Percentiles rank a stretch among this genome's conserved stretches.
phyloP scores from a whole-genome alignment of 2,329 filamentous ascomycete species.

The Diaporthe ilicicola region DNA sequence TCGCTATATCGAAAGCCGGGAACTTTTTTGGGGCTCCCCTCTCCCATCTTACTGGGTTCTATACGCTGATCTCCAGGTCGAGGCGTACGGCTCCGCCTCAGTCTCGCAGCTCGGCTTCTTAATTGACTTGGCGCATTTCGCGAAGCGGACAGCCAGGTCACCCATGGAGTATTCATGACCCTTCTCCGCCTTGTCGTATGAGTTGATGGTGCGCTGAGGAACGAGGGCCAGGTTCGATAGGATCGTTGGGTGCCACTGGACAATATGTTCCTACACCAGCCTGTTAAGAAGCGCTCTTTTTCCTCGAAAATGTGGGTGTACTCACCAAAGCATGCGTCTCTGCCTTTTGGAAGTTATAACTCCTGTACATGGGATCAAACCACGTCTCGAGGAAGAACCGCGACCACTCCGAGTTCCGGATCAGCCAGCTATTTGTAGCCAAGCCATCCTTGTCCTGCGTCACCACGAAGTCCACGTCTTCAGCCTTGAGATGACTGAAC shows the following conservation, averaged over 20 bases:
- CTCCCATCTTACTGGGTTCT: slow-evolving; percentile 53
- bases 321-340: slow-evolving; percentile 89
- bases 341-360: slow-evolving; percentile 95
- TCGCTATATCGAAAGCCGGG: neutral
- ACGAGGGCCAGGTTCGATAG: slow-evolving; percentile 88
- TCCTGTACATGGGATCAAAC: slow-evolving; percentile 94
- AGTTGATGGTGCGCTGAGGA: slow-evolving; percentile 85
- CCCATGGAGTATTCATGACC: slow-evolving; percentile 80
- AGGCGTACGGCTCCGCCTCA: slow-evolving; percentile 67
- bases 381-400: slow-evolving; percentile 93
- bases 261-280: slow-evolving; percentile 75
- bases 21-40: neutral
- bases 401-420: slow-evolving; percentile 88
- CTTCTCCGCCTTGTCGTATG: slow-evolving; percentile 68
- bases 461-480: slow-evolving; percentile 82
- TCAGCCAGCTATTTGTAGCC: slow-evolving; percentile 77
- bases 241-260: slow-evolving; percentile 97
- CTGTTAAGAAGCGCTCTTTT: slow-evolving; percentile 40
- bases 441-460: slow-evolving; percentile 87
- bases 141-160: slow-evolving; percentile 84
- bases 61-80: slow-evolving; percentile 57
- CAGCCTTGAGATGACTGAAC: slow-evolving; percentile 79
- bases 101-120: slow-evolving; percentile 70
- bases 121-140: slow-evolving; percentile 70
- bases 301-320: neutral